A percentile compares a stretch with the other conserved stretches of the same genome.
Conservation (phyloP, 768 basidiomycete genomes). For the Botryobasidium botryosum region DNA sequence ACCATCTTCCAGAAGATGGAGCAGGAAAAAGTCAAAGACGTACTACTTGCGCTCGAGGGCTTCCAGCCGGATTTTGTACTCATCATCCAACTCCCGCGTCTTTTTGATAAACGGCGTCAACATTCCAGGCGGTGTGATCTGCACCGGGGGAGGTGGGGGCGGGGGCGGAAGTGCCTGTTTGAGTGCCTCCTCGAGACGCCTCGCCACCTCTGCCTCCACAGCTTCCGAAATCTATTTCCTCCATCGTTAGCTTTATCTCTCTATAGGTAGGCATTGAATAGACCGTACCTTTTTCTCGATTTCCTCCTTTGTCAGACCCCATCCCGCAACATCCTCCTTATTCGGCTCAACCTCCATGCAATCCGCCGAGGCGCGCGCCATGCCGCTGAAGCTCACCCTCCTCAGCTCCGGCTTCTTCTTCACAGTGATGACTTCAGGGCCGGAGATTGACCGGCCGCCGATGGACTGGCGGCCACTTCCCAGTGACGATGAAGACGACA, state of each 20-base stretch:
- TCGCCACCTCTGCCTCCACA: slow-evolving; percentile 57
- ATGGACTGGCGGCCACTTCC: too few relatives aligned
- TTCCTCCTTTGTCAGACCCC: slow-evolving; percentile 41
- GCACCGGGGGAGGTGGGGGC: slow-evolving; percentile 11
- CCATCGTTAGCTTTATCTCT: not conserved
- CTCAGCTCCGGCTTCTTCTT: slow-evolving; percentile 2
- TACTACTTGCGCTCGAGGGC: slow-evolving; percentile 63
- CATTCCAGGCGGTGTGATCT: slow-evolving; percentile 28
- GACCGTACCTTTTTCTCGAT: slow-evolving; percentile 51
- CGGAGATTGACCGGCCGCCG: too few relatives aligned
- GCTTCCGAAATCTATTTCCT: slow-evolving; percentile 56
- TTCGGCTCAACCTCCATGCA: not conserved
- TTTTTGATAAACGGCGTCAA: slow-evolving; percentile 45
- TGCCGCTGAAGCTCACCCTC: slow-evolving; percentile 6
- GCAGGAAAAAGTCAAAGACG: slow-evolving; percentile 18
- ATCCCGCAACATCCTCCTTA: slow-evolving; percentile 15
- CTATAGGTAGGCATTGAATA: slow-evolving; percentile 1
- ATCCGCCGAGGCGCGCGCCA: slow-evolving; percentile 3
- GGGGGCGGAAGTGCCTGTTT: slow-evolving; percentile 4
- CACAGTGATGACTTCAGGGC: too few relatives aligned
- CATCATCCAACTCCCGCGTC: slow-evolving; percentile 51
- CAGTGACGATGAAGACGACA: too few relatives aligned
- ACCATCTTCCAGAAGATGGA: not conserved
- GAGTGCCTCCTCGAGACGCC: slow-evolving; percentile 32
- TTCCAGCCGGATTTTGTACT: slow-evolving; percentile 42